phyloP scores from a whole-genome alignment of 345 rosid genomes.

The Noccaea bulbosa region DNA sequence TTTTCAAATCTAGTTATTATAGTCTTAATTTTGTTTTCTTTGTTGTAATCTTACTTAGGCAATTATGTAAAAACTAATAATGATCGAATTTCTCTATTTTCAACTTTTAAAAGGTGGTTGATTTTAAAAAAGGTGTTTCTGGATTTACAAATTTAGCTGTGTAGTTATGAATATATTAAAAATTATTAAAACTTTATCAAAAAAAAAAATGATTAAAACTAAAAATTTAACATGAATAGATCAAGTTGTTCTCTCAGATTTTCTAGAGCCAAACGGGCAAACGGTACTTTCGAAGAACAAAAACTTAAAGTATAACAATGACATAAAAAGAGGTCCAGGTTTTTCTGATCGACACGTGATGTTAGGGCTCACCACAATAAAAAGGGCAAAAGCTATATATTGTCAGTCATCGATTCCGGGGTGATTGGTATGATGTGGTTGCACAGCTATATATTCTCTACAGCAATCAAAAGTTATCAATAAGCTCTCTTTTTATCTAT shows the following conservation, averaged over 20 bases:
- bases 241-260: constrained; percentile 22
- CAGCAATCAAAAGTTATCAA: no score
- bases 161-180: not conserved
- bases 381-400: constrained; percentile 22
- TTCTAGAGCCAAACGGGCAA: constrained; percentile 14
- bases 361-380: not conserved
- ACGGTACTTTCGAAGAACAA: not conserved
- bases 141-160: no score
- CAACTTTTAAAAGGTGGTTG: not conserved
- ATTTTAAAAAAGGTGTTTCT: not conserved
- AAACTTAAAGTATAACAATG: not conserved
- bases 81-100: not conserved
- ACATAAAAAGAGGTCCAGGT: not conserved
- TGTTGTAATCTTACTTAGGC: not conserved
- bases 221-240: not conserved
- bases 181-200: not conserved
- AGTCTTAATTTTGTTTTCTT: not conserved
- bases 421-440: no score
- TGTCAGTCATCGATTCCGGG: constrained; percentile 31
- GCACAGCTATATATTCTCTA: no score
- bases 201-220: not conserved
- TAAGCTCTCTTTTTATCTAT: no score
- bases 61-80: not conserved
- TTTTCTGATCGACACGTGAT: constrained; percentile 26
- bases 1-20: not conserved